Conservation (phyloP, 2,329 filamentous ascomycete species). For the Chalaropsis ovoidea region DNA sequence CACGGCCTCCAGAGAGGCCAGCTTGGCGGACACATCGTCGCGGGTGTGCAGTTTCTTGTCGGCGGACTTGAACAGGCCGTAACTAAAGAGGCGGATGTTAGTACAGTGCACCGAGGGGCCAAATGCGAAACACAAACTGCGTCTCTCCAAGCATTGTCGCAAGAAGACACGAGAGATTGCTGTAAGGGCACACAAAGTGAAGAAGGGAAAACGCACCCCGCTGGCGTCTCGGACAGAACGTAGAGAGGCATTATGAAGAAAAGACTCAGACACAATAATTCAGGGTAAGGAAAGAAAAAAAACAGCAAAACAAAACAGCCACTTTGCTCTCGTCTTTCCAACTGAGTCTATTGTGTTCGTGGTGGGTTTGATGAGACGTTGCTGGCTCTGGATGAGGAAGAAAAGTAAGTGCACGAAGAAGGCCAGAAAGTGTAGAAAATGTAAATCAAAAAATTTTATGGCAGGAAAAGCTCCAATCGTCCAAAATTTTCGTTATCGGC, state of each 20-base stretch:
- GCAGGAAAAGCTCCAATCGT: constrained; percentile 24
- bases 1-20: constrained; percentile 71
- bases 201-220: constrained; percentile 46
- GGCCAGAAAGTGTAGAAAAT: constrained; percentile 21
- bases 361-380: constrained; percentile 19
- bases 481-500: constrained; percentile 27
- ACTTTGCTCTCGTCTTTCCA: constrained; percentile 18
- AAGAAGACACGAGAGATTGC: constrained; percentile 4
- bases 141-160: background rate
- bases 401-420: constrained; percentile 23
- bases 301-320: constrained; percentile 17
- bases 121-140: background rate
- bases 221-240: constrained; percentile 87
- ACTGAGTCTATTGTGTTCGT: constrained; percentile 22
- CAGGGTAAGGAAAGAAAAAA: constrained; percentile 14
- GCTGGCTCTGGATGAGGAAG: constrained; percentile 20
- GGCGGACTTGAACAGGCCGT: constrained; percentile 95
- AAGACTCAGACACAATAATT: constrained; percentile 14
- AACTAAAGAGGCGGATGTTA: constrained; percentile 44
- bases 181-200: background rate
- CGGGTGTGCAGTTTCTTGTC: constrained; percentile 97
- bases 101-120: background rate
- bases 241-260: constrained; percentile 50
- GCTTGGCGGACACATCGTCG: constrained; percentile 64
- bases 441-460: constrained; percentile 26